Evolutionary conservation across 768 basidiomycete species (phyloP).

Genomic region (Tylopilus rubrobrunneus): DNA sequence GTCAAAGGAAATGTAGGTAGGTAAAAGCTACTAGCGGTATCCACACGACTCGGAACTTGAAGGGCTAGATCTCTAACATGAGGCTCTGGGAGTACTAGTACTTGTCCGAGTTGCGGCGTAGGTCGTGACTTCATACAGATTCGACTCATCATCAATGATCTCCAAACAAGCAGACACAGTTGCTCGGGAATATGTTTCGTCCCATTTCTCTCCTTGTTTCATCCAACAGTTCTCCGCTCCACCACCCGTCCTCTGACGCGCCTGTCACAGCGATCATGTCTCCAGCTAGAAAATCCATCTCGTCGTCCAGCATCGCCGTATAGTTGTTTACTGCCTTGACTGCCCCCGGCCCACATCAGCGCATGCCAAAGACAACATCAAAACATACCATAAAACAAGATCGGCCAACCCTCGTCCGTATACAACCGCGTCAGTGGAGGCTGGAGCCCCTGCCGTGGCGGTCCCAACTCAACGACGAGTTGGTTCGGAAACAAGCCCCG

Average conservation of each 20-base stretch:
- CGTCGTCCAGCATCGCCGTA: constrained; percentile 78
- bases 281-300: constrained; percentile 93
- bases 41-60: no score
- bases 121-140: no score
- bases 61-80: no score
- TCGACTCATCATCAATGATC: no score
- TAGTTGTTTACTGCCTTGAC: constrained; percentile 94
- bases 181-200: constrained; percentile 82
- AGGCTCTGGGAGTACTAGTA: no score
- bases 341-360: constrained; percentile 23
- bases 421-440: constrained; percentile 63
- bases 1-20: no score
- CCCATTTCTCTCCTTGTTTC: constrained; percentile 67
- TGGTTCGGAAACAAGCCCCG: no score
- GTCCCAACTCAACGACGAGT: no score
- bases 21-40: no score
- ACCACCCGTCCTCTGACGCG: constrained; percentile 97
- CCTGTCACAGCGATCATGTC: constrained; percentile 95
- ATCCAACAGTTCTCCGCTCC: constrained; percentile 86
- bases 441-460: no score
- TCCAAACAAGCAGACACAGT: constrained; percentile 79
- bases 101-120: no score
- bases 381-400: constrained; percentile 80
- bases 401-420: constrained; percentile 76
- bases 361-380: background rate